Evolutionary conservation across 768 basidiomycete genomes (phyloP).

Genomic region (Leccinum fibrillosum): DNA sequence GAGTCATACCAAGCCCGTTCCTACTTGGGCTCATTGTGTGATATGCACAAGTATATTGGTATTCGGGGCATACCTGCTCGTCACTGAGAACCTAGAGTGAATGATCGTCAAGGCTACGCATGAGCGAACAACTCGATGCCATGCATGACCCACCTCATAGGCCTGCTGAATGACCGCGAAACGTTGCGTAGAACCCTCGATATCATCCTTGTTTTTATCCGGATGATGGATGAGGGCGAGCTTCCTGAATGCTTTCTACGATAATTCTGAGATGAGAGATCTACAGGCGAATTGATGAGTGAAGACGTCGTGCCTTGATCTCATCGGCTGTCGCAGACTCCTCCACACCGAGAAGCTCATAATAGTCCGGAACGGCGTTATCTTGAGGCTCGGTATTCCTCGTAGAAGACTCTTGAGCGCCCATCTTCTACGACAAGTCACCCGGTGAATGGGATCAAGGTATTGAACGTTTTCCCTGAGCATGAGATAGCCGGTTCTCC

Average conservation of each 20-base stretch:
- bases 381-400: conserved; percentile 29
- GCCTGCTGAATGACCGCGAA: conserved; percentile 92
- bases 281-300: background rate
- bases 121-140: background rate
- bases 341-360: conserved; percentile 74
- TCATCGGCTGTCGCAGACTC: conserved; percentile 84
- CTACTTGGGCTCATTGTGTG: conserved; percentile 46
- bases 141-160: conserved; percentile 67
- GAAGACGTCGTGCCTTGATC: conserved; percentile 61
- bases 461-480: background rate
- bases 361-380: conserved; percentile 59
- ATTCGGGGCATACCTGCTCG: conserved; percentile 68
- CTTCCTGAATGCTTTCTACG: conserved; percentile 76
- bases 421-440: conserved; percentile 43
- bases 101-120: background rate
- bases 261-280: conserved; percentile 4
- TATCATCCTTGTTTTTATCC: conserved; percentile 81
- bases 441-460: background rate
- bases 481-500: too few species aligned
- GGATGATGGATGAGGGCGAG: conserved; percentile 85
- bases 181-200: conserved; percentile 81
- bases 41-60: background rate
- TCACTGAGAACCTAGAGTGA: conserved; percentile 89
- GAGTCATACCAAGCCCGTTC: conserved; percentile 99
- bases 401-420: conserved; percentile 61